Conservation (phyloP, 2,329 filamentous ascomycete genomes). For the Alternaria sp. region DNA sequence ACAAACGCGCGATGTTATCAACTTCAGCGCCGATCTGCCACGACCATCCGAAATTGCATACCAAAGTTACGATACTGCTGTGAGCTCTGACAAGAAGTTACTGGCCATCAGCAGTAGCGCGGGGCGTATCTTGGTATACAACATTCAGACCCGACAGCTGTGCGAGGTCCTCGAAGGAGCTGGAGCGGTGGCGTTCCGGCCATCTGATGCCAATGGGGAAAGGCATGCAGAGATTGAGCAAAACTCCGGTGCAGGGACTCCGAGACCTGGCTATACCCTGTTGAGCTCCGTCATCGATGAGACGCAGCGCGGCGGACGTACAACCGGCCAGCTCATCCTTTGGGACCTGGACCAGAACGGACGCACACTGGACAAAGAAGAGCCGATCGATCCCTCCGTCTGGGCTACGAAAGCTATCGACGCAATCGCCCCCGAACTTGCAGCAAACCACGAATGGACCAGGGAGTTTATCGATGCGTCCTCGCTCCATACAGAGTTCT, state of each 20-base stretch:
- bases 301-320: background rate
- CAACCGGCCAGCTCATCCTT: slow-evolving; percentile 22
- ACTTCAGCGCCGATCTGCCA: slow-evolving; percentile 13
- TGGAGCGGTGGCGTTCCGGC: slow-evolving; percentile 24
- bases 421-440: slow-evolving; percentile 32
- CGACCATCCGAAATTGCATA: background rate
- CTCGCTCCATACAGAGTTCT: slow-evolving; percentile 27
- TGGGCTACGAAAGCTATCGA: slow-evolving; percentile 36
- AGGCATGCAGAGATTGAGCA: background rate
- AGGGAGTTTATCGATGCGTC: slow-evolving; percentile 28
- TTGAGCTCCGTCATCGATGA: slow-evolving; percentile 19
- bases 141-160: slow-evolving; percentile 28
- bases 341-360: slow-evolving; percentile 39
- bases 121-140: slow-evolving; percentile 26
- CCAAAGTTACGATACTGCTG: slow-evolving; percentile 14
- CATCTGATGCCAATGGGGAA: background rate
- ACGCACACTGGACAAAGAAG: slow-evolving; percentile 34
- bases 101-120: slow-evolving; percentile 27
- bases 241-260: background rate
- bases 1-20: slow-evolving; percentile 9
- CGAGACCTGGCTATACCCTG: slow-evolving; percentile 28
- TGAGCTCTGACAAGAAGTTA: slow-evolving; percentile 31
- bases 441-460: slow-evolving; percentile 34
- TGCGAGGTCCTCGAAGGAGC: slow-evolving; percentile 32
- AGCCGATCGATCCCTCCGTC: slow-evolving; percentile 26